These are phyloP conservation scores for Vaccinium macrocarpon DNA, from an alignment of 148 eudicot species.

Conservation along the genomic window DNA sequence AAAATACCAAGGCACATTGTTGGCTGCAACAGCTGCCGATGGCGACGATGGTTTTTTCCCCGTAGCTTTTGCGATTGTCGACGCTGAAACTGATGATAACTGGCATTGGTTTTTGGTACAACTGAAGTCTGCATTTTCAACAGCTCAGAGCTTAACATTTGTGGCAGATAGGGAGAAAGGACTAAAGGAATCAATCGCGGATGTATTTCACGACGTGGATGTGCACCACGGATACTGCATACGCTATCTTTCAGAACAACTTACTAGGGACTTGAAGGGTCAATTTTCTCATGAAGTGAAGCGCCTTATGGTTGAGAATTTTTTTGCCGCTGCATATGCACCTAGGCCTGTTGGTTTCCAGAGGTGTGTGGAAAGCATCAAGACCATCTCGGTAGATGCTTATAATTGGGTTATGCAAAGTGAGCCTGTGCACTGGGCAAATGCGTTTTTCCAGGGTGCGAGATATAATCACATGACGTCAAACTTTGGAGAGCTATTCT, in stretches of 20 bases:
- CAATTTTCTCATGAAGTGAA: slow-evolving; percentile 87
- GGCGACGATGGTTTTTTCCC: slow-evolving; percentile 92
- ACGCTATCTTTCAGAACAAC: slow-evolving; percentile 56
- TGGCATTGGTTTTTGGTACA: slow-evolving; percentile 90
- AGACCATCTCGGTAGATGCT: slow-evolving; percentile 76
- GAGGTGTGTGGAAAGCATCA: slow-evolving; percentile 57
- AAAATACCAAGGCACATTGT: slow-evolving; percentile 86
- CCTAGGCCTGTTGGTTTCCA: slow-evolving; percentile 59
- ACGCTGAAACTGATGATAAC: slow-evolving; percentile 73
- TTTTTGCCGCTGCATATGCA: slow-evolving; percentile 74
- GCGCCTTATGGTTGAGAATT: slow-evolving; percentile 77
- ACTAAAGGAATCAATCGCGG: slow-evolving; percentile 66
- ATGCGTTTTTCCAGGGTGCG: slow-evolving; percentile 70
- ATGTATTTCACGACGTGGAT: slow-evolving; percentile 47
- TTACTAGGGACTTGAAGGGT: slow-evolving; percentile 63
- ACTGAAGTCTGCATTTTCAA: slow-evolving; percentile 63
- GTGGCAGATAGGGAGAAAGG: slow-evolving; percentile 82
- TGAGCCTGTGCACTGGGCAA: slow-evolving; percentile 86
- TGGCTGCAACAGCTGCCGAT: slow-evolving; percentile 88
- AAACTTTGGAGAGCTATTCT: slow-evolving; percentile 78
- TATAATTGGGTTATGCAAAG: slow-evolving; percentile 78
- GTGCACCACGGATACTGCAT: slow-evolving; percentile 77
- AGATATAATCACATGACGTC: slow-evolving; percentile 82
- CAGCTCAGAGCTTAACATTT: slow-evolving; percentile 55
- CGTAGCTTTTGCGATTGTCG: slow-evolving; percentile 92